Percentiles rank a stretch among this genome's conserved stretches.
Evolutionary conservation across 805 yeast genomes (phyloP).

Genomic region (Zygosaccharomyces pseudorouxii): DNA sequence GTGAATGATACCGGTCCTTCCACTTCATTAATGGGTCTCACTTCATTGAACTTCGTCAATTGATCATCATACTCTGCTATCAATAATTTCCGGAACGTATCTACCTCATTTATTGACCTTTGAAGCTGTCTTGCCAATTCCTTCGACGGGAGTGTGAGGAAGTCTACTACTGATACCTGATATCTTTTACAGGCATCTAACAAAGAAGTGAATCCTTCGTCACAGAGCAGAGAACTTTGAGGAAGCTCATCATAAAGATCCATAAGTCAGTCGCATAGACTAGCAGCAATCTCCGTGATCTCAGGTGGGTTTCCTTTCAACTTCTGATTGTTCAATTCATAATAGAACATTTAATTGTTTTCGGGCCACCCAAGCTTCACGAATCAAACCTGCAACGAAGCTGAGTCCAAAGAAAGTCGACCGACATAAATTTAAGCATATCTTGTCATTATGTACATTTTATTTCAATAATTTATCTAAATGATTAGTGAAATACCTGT

Average conservation of each 20-base stretch:
- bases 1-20: constrained; percentile 36
- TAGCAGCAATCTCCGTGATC: background rate
- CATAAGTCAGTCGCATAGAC: constrained; percentile 26
- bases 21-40: constrained; percentile 2
- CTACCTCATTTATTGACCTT: constrained; percentile 35
- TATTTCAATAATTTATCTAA: background rate
- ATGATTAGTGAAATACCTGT: background rate
- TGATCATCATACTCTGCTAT: constrained; percentile 17
- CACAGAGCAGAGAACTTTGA: constrained; percentile 33
- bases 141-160: constrained; percentile 37
- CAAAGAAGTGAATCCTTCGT: constrained; percentile 31
- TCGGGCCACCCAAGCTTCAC: background rate
- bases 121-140: constrained; percentile 35
- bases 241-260: constrained; percentile 43
- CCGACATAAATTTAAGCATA: background rate
- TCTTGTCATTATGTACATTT: background rate
- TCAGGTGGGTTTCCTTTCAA: background rate
- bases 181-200: constrained; percentile 27
- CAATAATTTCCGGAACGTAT: constrained; percentile 22
- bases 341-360: background rate
- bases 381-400: background rate
- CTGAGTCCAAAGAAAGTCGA: background rate
- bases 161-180: constrained; percentile 39
- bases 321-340: background rate
- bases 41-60: constrained; percentile 6